phyloP scores from a whole-genome alignment of 2,329 filamentous ascomycete genomes.

The Penicillium decumbens region DNA sequence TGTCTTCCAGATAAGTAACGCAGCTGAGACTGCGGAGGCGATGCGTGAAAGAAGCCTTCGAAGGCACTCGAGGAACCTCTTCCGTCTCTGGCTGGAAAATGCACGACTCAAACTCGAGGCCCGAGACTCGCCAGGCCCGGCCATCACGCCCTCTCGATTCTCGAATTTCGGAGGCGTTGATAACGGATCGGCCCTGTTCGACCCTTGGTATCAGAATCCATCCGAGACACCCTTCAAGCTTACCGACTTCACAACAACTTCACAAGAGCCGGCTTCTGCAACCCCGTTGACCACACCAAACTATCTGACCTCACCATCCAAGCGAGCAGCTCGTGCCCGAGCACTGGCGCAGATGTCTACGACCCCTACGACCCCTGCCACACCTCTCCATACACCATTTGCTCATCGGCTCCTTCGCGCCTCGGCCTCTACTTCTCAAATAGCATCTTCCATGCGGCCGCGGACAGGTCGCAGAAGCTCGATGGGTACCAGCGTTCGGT shows the following conservation, averaged over 20 bases:
- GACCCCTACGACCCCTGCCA: conserved; percentile 45
- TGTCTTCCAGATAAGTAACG: conserved; percentile 52
- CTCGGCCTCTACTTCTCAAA: conserved; percentile 19
- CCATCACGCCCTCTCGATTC: conserved; percentile 26
- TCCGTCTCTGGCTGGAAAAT: conserved; percentile 53
- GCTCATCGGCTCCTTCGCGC: conserved; percentile 37
- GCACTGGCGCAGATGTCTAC: conserved; percentile 42
- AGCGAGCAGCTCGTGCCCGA: conserved; percentile 42
- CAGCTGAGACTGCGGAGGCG: conserved; percentile 50
- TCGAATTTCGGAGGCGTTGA: conserved; percentile 19
- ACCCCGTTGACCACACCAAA: conserved; percentile 41
- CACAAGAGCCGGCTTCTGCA: conserved; percentile 29
- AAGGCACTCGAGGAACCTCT: conserved; percentile 53
- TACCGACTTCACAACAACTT: conserved; percentile 32
- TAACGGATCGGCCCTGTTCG: conserved; percentile 28
- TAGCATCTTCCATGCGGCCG: conserved; percentile 23
- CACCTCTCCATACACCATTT: conserved; percentile 43
- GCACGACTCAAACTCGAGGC: conserved; percentile 32
- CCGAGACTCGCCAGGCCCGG: conserved; percentile 28
- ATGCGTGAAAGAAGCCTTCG: conserved; percentile 51
- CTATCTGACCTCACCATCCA: conserved; percentile 45
- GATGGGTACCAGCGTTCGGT: conserved; percentile 39
- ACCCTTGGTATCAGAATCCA: conserved; percentile 33
- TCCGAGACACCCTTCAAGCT: conserved; percentile 37
- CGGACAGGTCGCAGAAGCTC: conserved; percentile 27